A percentile compares a stretch with the other conserved stretches of the same genome.
Conservation (phyloP, 768 basidiomycete species). For the Boletus vermiculosoides region DNA sequence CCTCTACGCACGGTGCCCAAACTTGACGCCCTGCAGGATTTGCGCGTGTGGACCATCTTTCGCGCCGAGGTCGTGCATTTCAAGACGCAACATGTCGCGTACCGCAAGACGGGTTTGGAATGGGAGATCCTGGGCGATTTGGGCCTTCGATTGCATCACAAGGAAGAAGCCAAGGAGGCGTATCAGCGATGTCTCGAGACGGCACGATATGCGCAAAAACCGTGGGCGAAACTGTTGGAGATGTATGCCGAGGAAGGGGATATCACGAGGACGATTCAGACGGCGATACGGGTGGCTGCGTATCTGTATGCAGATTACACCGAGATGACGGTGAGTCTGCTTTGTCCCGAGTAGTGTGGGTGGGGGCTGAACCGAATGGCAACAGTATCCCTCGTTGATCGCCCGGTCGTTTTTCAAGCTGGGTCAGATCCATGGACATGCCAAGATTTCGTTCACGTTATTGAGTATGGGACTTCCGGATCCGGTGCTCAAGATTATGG, state of each 20-base stretch:
- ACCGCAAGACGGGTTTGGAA: conserved; percentile 93
- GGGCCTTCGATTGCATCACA: conserved; percentile 90
- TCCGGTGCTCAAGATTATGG: conserved; percentile 88
- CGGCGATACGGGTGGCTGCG: conserved; percentile 87
- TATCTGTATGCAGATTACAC: conserved; percentile 90
- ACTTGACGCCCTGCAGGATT: conserved; percentile 48
- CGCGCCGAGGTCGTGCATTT: conserved; percentile 98
- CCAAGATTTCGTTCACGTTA: conserved; percentile 90
- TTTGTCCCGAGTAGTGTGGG: not conserved
- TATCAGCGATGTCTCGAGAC: conserved; percentile 92
- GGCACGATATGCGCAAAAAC: conserved; percentile 83
- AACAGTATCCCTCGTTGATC: conserved; percentile 81
- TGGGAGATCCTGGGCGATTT: conserved; percentile 99
- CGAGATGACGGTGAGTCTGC: conserved; percentile 80
- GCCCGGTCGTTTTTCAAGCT: conserved; percentile 91
- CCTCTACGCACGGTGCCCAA: not conserved
- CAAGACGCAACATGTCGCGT: conserved; percentile 97
- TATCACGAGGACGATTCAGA: conserved; percentile 85
- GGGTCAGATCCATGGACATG: conserved; percentile 88
- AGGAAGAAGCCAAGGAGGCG: conserved; percentile 98
- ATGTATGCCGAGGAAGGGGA: conserved; percentile 98
- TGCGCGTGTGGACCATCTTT: conserved; percentile 99
- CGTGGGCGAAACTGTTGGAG: conserved; percentile 92
- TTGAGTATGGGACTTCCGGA: conserved; percentile 94
- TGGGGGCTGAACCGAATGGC: not conserved